Percentiles rank a stretch among this genome's conserved stretches.
phyloP scores from a whole-genome alignment of 164 flowering plant species.

The Kalanchoe fedtschenkoi region DNA sequence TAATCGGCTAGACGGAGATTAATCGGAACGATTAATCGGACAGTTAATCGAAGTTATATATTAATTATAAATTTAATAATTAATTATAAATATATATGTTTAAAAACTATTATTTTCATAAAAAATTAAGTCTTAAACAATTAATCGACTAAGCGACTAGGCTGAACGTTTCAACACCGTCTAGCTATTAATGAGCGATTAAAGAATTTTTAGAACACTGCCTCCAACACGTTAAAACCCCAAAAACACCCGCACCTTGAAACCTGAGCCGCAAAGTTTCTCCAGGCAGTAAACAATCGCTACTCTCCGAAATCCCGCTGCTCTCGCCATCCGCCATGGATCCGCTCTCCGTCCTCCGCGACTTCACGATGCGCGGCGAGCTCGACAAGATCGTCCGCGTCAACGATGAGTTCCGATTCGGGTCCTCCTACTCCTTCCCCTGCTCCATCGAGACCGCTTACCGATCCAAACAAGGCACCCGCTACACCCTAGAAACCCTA shows the following conservation, averaged over 20 bases:
- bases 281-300: not conserved
- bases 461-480: conserved; percentile 73
- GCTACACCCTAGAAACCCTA: conserved; percentile 89
- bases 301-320: not conserved
- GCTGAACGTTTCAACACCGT: no score
- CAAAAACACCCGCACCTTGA: not conserved
- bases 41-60: no score
- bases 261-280: not conserved
- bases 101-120: no score
- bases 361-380: conserved; percentile 68
- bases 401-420: conserved; percentile 70
- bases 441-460: conserved; percentile 57
- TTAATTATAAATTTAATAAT: no score
- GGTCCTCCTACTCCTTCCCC: conserved; percentile 62
- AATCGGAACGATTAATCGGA: no score
- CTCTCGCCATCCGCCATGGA: conserved; percentile 38
- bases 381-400: conserved; percentile 53
- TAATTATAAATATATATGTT: no score
- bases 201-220: no score
- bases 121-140: no score
- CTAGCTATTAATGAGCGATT: no score
- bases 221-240: no score
- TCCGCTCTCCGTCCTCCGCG: conserved; percentile 82
- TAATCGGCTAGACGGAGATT: no score
- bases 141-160: no score